phyloP scores from a whole-genome alignment of 257 asterid genomes.

The Nicotiana otophora region DNA sequence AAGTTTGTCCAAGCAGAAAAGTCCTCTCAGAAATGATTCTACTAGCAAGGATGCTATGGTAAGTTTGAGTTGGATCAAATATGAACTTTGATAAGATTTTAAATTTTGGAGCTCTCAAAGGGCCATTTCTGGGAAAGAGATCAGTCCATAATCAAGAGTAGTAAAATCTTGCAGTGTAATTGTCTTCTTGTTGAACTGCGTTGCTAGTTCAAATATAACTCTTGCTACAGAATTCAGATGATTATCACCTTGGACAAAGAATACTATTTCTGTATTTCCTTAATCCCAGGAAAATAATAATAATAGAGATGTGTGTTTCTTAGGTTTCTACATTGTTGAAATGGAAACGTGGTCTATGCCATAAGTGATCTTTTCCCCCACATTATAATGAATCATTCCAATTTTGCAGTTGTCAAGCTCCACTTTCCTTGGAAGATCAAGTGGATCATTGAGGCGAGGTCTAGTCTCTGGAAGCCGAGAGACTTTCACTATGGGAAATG shows the following conservation, averaged over 20 bases:
- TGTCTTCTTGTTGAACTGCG: not conserved
- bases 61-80: conserved; percentile 19
- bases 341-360: not conserved
- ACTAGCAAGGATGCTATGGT: conserved; percentile 83
- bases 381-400: not conserved
- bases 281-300: not conserved
- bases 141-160: not conserved
- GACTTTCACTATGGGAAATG: conserved; percentile 47
- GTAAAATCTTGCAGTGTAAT: not conserved
- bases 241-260: not conserved
- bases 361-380: not conserved
- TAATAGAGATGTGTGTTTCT: not conserved
- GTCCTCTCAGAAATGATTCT: conserved; percentile 70
- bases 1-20: conserved; percentile 59
- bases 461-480: conserved; percentile 64
- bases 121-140: not conserved
- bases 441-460: conserved; percentile 68
- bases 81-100: not conserved
- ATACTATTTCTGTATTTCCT: not conserved
- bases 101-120: not conserved
- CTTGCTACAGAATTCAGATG: conserved; percentile 6
- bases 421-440: conserved; percentile 65
- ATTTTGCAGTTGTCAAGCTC: conserved; percentile 68
- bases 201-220: not conserved
- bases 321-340: not conserved